Percentiles rank a stretch among this genome's conserved stretches.
phyloP scores from a whole-genome alignment of 176 grass and related monocot genomes.

The Lolium perenne region DNA sequence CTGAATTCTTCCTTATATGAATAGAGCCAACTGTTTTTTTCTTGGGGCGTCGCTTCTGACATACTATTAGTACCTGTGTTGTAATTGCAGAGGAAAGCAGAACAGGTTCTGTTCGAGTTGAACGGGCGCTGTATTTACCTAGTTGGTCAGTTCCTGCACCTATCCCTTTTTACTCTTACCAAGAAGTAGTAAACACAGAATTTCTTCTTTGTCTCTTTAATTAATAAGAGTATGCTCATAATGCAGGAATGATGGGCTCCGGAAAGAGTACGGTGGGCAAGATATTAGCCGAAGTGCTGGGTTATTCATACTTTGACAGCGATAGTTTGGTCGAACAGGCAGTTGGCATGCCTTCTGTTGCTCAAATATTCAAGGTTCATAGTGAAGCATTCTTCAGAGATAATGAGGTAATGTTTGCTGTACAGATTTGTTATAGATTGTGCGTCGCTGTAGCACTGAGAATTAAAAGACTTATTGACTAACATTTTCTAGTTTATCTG shows the following conservation, averaged over 20 bases:
- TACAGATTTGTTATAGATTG: neutral
- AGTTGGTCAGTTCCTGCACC: slow-evolving; percentile 67
- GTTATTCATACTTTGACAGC: slow-evolving; percentile 95
- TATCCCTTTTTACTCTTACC: neutral
- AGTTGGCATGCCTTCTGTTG: slow-evolving; percentile 83
- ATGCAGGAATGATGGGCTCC: slow-evolving; percentile 93
- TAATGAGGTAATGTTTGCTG: slow-evolving; percentile 56
- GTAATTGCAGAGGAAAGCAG: slow-evolving; percentile 72
- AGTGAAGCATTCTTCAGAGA: slow-evolving; percentile 89
- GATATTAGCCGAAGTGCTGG: slow-evolving; percentile 82
- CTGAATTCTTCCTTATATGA: neutral
- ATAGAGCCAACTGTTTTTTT: neutral
- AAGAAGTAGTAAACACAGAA: neutral
- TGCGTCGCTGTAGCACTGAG: neutral
- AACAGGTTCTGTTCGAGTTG: slow-evolving; percentile 74
- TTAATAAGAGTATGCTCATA: slow-evolving; percentile 22
- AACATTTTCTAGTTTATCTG: slow-evolving; percentile 3
- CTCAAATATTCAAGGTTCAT: slow-evolving; percentile 85
- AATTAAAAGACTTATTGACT: neutral
- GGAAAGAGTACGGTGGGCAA: slow-evolving; percentile 92
- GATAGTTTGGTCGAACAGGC: slow-evolving; percentile 90
- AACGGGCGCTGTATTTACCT: slow-evolving; percentile 78
- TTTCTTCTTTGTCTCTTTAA: slow-evolving; percentile 6
- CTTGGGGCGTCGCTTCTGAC: slow-evolving; percentile 40
- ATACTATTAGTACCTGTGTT: slow-evolving; percentile 3